phyloP scores from a whole-genome alignment of 306 rosid genomes.

The Ziziphus jujuba region DNA sequence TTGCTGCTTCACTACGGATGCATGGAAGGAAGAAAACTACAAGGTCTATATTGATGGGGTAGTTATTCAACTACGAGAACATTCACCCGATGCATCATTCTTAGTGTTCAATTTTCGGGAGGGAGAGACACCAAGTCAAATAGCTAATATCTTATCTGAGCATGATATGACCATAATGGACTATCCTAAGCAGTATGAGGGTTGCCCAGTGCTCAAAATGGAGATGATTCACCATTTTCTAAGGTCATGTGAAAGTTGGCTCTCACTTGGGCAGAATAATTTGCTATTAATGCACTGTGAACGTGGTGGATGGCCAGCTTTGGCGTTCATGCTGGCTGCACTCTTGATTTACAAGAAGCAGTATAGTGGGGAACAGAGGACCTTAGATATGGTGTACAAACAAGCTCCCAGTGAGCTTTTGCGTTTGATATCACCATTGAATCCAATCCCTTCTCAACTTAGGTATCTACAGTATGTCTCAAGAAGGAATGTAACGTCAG shows the following conservation, averaged over 20 bases:
- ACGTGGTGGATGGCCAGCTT: conserved; percentile 91
- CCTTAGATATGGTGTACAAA: conserved; percentile 85
- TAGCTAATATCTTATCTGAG: conserved; percentile 63
- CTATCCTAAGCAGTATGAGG: conserved; percentile 84
- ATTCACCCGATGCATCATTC: conserved; percentile 65
- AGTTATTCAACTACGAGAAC: conserved; percentile 62
- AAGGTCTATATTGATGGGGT: conserved; percentile 57
- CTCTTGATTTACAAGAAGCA: conserved; percentile 72
- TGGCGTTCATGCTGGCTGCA: conserved; percentile 89
- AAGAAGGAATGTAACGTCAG: conserved; percentile 79
- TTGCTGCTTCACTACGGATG: conserved; percentile 80
- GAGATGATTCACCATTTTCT: conserved; percentile 88
- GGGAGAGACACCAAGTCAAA: conserved; percentile 47
- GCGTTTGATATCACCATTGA: conserved; percentile 66
- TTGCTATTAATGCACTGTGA: conserved; percentile 91
- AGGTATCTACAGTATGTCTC: conserved; percentile 86
- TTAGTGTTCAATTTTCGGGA: conserved; percentile 82
- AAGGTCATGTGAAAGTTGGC: conserved; percentile 93
- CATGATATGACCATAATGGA: conserved; percentile 89
- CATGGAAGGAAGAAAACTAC: conserved; percentile 75
- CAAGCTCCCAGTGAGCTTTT: conserved; percentile 86
- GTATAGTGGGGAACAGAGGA: conserved; percentile 77
- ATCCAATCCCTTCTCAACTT: conserved; percentile 85
- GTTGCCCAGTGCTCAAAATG: conserved; percentile 74
- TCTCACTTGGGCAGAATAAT: conserved; percentile 71